Percentiles rank a stretch among this genome's conserved stretches.
Conservation (phyloP, 257 asterid species). For the Primulina tabacum region DNA sequence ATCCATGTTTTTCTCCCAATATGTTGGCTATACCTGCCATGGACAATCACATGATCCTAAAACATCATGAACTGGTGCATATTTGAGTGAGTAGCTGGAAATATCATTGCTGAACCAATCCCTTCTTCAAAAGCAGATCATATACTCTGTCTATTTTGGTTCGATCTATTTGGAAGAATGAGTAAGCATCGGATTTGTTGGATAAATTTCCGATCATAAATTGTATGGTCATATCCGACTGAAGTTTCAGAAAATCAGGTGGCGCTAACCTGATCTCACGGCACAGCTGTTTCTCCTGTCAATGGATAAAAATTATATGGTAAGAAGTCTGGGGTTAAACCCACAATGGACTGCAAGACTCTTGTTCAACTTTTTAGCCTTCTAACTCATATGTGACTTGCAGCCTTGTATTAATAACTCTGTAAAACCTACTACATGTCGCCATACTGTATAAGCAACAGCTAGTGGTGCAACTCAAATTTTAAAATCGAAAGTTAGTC, state of each 20-base stretch:
- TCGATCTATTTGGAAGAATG: slow-evolving; percentile 63
- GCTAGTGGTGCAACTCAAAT: not conserved
- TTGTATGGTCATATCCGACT: slow-evolving; percentile 53
- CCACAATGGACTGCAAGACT: not conserved
- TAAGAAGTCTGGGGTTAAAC: slow-evolving; percentile 8
- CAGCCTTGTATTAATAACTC: not conserved
- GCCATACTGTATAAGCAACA: not conserved
- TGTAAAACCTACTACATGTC: not conserved
- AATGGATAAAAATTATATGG: slow-evolving; percentile 14
- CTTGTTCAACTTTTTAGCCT: not conserved
- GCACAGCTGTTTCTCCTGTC: slow-evolving; percentile 82
- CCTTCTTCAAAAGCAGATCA: slow-evolving; percentile 73
- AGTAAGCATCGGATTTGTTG: slow-evolving; percentile 67
- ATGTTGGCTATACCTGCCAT: not conserved
- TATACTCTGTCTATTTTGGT: slow-evolving; percentile 65
- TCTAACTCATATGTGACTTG: not conserved
- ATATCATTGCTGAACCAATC: slow-evolving; percentile 39
- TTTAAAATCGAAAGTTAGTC: not conserved
- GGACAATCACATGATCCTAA: not conserved
- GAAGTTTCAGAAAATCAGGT: slow-evolving; percentile 63
- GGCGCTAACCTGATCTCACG: slow-evolving; percentile 63
- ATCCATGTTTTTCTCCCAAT: not conserved
- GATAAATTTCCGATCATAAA: slow-evolving; percentile 61
- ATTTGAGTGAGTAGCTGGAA: not conserved
- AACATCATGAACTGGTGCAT: not conserved